Conservation (phyloP, 352 stramenopile species). For the Globisporangium recalcitrans region DNA sequence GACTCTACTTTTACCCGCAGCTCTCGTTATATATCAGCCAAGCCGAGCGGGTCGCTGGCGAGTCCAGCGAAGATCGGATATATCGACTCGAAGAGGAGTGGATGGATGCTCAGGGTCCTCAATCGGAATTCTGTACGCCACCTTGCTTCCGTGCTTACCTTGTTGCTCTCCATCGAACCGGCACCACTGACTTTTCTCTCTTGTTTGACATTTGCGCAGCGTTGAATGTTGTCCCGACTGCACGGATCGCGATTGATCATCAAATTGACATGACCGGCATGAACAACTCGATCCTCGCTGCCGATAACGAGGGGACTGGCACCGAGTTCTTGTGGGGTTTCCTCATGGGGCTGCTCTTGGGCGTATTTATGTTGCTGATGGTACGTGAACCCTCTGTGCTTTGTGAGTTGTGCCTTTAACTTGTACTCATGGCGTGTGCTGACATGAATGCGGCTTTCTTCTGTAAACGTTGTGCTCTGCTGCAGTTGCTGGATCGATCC, state of each 20-base stretch:
- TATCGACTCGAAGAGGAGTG: slow-evolving; percentile 86
- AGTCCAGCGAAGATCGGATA: slow-evolving; percentile 85
- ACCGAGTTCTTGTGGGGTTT: slow-evolving; percentile 88
- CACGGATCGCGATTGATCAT: slow-evolving; percentile 64
- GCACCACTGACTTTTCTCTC: neutral
- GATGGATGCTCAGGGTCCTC: slow-evolving; percentile 82
- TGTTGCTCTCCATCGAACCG: neutral
- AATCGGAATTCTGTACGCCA: slow-evolving; percentile 80
- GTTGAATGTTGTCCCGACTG: slow-evolving; percentile 72
- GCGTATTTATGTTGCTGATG: slow-evolving; percentile 89
- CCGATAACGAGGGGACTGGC: slow-evolving; percentile 85
- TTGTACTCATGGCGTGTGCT: neutral
- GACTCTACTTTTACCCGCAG: slow-evolving; percentile 85
- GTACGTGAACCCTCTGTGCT: slow-evolving; percentile 25
- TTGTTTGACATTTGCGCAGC: slow-evolving; percentile 26
- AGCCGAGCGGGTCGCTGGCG: slow-evolving; percentile 61
- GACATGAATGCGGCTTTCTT: neutral
- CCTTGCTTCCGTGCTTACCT: neutral
- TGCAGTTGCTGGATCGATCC: slow-evolving; percentile 76
- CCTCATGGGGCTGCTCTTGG: slow-evolving; percentile 81
- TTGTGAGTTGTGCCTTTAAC: neutral
- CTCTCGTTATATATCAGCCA: slow-evolving; percentile 82
- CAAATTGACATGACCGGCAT: slow-evolving; percentile 84
- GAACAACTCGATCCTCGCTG: slow-evolving; percentile 76
- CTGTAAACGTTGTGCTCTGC: neutral